These are phyloP conservation scores for Trichoderma arundinaceum DNA, from an alignment of 2,329 filamentous ascomycete species.

Conservation along the genomic window DNA sequence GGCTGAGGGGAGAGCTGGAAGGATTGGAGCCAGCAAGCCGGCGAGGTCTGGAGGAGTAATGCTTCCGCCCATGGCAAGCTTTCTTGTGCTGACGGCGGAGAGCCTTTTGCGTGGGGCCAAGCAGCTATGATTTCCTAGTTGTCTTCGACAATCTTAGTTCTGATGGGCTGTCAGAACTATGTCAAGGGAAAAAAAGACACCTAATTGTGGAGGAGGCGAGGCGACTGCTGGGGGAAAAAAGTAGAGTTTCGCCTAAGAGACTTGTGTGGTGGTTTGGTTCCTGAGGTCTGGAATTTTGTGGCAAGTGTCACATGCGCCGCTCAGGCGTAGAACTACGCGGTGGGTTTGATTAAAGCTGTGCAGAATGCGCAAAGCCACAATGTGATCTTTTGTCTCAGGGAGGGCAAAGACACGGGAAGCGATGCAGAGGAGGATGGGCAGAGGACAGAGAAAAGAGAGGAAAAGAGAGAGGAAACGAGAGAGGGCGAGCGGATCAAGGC, in stretches of 20 bases:
- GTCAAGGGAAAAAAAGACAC: background rate
- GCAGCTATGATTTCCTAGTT: background rate
- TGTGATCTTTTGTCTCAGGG: background rate
- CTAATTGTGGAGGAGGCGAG: background rate
- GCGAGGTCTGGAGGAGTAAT: constrained; percentile 54
- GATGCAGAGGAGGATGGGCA: background rate
- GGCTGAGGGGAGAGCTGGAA: constrained; percentile 65
- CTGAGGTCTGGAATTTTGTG: constrained; percentile 23
- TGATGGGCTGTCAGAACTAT: background rate
- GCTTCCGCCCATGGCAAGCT: constrained; percentile 33
- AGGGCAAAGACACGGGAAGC: background rate
- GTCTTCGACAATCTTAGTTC: background rate
- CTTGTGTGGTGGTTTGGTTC: constrained; percentile 2
- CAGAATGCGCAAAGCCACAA: background rate
- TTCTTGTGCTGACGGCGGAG: constrained; percentile 20
- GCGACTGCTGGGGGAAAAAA: background rate
- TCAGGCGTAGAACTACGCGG: background rate
- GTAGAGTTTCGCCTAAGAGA: background rate
- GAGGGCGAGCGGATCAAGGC: background rate
- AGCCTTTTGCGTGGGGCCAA: background rate
- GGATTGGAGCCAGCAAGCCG: constrained; percentile 58
- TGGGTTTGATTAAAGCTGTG: background rate
- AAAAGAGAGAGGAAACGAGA: background rate
- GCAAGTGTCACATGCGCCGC: constrained; percentile 28
- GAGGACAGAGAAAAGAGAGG: background rate